Evolutionary conservation across 169 alveolate genomes (phyloP).

Genomic region (Babesia gibsoni): DNA sequence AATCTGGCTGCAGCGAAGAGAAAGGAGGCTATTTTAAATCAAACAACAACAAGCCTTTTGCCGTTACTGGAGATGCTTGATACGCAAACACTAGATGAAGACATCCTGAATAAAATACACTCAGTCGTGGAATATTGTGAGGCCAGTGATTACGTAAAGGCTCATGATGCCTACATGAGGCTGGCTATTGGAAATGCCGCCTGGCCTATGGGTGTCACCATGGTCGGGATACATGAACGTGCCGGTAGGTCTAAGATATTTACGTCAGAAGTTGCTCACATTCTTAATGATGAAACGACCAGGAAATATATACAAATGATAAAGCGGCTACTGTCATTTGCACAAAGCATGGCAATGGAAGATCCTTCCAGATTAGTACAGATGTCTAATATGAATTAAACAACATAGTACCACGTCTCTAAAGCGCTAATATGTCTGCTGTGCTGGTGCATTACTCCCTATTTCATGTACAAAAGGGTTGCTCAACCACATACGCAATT

Average conservation of each 20-base stretch:
- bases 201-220: slow-evolving; percentile 95
- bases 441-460: too few species aligned
- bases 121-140: slow-evolving; percentile 30
- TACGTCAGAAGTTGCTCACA: slow-evolving; percentile 87
- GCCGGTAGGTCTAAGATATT: slow-evolving; percentile 88
- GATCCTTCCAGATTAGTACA: slow-evolving; percentile 38
- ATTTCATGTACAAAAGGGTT: too few species aligned
- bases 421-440: too few species aligned
- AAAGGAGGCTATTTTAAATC: slow-evolving; percentile 38
- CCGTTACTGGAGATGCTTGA: slow-evolving; percentile 34
- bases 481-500: too few species aligned
- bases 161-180: slow-evolving; percentile 69
- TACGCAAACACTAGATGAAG: slow-evolving; percentile 41
- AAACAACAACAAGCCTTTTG: slow-evolving; percentile 40
- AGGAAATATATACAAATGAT: slow-evolving; percentile 87
- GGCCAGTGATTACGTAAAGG: slow-evolving; percentile 19
- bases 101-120: slow-evolving; percentile 25
- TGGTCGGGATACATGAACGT: slow-evolving; percentile 93
- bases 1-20: slow-evolving; percentile 25
- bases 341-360: slow-evolving; percentile 10
- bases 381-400: slow-evolving; percentile 14
- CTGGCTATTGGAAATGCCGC: slow-evolving; percentile 95
- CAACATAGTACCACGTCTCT: not conserved
- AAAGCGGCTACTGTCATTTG: slow-evolving; percentile 71
- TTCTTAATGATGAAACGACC: slow-evolving; percentile 90